phyloP scores from a whole-genome alignment of 2,329 filamentous ascomycete species.

The Amphichorda felina region DNA sequence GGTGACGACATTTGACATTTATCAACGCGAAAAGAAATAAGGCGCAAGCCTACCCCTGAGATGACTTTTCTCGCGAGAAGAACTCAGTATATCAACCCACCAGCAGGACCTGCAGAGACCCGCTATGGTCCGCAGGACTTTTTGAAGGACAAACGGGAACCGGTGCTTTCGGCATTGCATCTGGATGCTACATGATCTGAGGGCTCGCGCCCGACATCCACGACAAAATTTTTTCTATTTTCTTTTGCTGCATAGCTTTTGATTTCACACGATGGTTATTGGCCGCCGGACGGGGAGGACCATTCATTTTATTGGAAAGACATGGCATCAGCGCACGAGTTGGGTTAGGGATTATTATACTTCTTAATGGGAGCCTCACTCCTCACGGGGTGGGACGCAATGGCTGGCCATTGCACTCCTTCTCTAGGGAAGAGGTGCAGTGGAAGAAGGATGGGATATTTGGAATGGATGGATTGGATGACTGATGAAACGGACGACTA shows the following conservation, averaged over 20 bases:
- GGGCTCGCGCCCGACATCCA: constrained; percentile 4
- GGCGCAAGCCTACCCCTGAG: constrained; percentile 2
- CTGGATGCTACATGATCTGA: constrained; percentile 3
- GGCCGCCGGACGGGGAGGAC: constrained; percentile 3
- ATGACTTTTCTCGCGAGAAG: not conserved
- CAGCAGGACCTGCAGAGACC: too few species aligned
- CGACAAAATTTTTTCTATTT: not conserved
- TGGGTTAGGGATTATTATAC: too few species aligned
- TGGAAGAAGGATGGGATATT: not conserved
- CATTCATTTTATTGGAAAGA: not conserved
- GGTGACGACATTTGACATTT: constrained; percentile 1
- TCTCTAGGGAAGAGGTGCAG: not conserved
- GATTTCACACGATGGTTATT: not conserved
- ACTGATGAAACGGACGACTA: constrained; percentile 1
- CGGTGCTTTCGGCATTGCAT: too few species aligned
- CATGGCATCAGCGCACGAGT: too few species aligned
- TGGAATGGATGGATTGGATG: not conserved
- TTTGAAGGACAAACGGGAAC: too few species aligned
- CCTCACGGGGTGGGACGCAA: not conserved
- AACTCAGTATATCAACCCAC: not conserved
- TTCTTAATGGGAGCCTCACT: constrained; percentile 2
- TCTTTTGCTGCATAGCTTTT: not conserved
- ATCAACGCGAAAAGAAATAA: not conserved
- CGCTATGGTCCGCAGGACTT: too few species aligned
- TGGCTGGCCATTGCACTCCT: constrained; percentile 2